Evolutionary conservation across 345 rosid genomes (phyloP), one percentile per base, ranked within the genome.

Genomic region (Combretum micranthum): DNA sequence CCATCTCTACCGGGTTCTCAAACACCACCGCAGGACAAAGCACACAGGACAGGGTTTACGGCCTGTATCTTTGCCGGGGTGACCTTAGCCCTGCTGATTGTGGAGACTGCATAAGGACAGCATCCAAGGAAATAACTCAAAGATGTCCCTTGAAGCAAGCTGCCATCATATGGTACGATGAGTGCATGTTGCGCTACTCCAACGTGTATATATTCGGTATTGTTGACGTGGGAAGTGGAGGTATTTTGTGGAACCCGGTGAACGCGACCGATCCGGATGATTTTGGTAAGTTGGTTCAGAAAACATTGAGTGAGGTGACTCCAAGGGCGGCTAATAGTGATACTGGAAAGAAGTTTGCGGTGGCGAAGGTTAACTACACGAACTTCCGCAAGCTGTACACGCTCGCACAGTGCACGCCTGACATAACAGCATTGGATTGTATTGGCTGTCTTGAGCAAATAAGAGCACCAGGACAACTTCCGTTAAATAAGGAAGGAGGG

Each of bases 401-500:
- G 15, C 80, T 85, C 0, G 73, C 44, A 0, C 80, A 85, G 75
- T 85, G 92, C 62, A 76, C 76, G 1, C 83, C 72, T 10, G 88
- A 83, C 63, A 37, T 83, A 42, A 69, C 79, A 3, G 7, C 32
- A 12, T 5, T 0, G 0, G 77, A 57, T 12, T 82, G 81, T 52
- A 46, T 52, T 4, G n/a, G 25, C n/a, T 82, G 88, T 64, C 66
- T 82, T 16, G 50, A 56, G 25, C 45, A 1, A 6, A 68, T 69
- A 4, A 63, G n/a, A n/a, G n/a, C n/a, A n/a, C n/a, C 69, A 19
- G 17, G 56, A 3, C 4, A 2, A 26, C 32, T 72, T n/a, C 75
- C 74, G 1, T 3, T 0, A 2, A 59, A 66, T 12, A 21, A 42
- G 32, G 20, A 13, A 8, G 90, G 85, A 13, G 87, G 71, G 0